These are phyloP conservation scores for Aureobasidium sp. DNA, from an alignment of 2,329 filamentous ascomycete species.

Conservation along the genomic window DNA sequence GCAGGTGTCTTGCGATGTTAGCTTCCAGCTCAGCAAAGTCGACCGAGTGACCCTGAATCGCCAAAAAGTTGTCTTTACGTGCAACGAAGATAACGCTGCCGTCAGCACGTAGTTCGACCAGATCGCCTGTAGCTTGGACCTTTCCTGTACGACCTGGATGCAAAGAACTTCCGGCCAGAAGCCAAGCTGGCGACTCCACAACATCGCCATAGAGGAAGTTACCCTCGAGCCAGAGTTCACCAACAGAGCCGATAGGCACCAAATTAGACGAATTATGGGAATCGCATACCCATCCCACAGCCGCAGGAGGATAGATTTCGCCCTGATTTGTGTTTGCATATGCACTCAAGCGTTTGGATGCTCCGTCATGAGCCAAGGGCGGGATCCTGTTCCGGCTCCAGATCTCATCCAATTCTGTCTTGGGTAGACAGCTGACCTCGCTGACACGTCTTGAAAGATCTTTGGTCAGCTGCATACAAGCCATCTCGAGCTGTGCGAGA, in stretches of 20 bases:
- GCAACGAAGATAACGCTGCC: conserved; percentile 18
- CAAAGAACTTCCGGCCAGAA: conserved; percentile 6
- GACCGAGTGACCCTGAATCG: conserved; percentile 31
- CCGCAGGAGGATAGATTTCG: conserved; percentile 2
- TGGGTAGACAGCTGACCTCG: conserved; percentile 10
- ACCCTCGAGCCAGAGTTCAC: conserved; percentile 14
- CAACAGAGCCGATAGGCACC: conserved; percentile 30
- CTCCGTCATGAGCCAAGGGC: background rate
- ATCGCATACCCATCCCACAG: conserved; percentile 23
- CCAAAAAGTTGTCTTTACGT: conserved; percentile 17
- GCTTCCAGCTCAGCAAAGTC: conserved; percentile 33
- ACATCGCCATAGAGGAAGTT: background rate
- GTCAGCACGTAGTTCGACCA: conserved; percentile 18
- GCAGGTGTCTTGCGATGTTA: conserved; percentile 30
- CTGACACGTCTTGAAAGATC: background rate
- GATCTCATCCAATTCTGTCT: conserved; percentile 8
- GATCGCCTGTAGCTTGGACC: conserved; percentile 18
- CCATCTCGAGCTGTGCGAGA: conserved; percentile 11
- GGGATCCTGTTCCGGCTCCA: conserved; percentile 9
- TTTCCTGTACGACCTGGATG: conserved; percentile 9
- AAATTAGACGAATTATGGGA: conserved; percentile 18
- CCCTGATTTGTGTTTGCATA: background rate
- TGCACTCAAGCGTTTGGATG: background rate
- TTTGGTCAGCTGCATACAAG: conserved; percentile 9
- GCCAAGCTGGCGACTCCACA: conserved; percentile 17